Percentiles rank a stretch among this genome's conserved stretches.
Evolutionary conservation across 306 rosid genomes (phyloP).

Genomic region (Benincasa hispida): DNA sequence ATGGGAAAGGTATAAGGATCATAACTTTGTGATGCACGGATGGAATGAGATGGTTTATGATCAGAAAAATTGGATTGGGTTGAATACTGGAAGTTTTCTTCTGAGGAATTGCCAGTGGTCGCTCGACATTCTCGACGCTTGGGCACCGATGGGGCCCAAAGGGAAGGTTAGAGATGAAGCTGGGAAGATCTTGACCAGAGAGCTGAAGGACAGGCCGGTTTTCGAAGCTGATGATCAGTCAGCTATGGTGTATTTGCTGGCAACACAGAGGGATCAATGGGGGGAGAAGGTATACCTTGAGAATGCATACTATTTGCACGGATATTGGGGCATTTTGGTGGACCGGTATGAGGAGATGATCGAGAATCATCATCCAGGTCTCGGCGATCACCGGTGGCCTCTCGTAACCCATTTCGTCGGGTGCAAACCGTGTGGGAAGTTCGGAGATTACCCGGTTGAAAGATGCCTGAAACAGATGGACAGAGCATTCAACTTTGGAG

Average conservation of each 20-base stretch:
- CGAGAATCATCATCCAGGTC: slow-evolving; percentile 64
- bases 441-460: slow-evolving; percentile 81
- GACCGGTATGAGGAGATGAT: slow-evolving; percentile 74
- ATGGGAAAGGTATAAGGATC: slow-evolving; percentile 63
- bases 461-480: slow-evolving; percentile 86
- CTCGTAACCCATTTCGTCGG: slow-evolving; percentile 91
- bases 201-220: slow-evolving; percentile 54
- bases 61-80: slow-evolving; percentile 72
- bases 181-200: slow-evolving; percentile 57
- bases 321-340: slow-evolving; percentile 86
- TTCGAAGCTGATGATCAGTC: slow-evolving; percentile 88
- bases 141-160: slow-evolving; percentile 97
- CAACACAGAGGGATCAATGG: slow-evolving; percentile 44
- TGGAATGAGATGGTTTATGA: slow-evolving; percentile 81
- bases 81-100: slow-evolving; percentile 70
- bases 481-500: slow-evolving; percentile 75
- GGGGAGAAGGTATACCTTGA: slow-evolving; percentile 70
- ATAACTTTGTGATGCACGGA: slow-evolving; percentile 73
- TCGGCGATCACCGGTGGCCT: slow-evolving; percentile 89
- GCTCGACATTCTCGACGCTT: slow-evolving; percentile 66
- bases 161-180: slow-evolving; percentile 78
- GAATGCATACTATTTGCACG: slow-evolving; percentile 57
- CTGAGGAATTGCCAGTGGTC: slow-evolving; percentile 76
- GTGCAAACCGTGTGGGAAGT: slow-evolving; percentile 87
- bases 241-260: slow-evolving; percentile 65